Evolutionary conservation across 352 stramenopile genomes (phyloP).

Genomic region (Pythium folliculosum): DNA sequence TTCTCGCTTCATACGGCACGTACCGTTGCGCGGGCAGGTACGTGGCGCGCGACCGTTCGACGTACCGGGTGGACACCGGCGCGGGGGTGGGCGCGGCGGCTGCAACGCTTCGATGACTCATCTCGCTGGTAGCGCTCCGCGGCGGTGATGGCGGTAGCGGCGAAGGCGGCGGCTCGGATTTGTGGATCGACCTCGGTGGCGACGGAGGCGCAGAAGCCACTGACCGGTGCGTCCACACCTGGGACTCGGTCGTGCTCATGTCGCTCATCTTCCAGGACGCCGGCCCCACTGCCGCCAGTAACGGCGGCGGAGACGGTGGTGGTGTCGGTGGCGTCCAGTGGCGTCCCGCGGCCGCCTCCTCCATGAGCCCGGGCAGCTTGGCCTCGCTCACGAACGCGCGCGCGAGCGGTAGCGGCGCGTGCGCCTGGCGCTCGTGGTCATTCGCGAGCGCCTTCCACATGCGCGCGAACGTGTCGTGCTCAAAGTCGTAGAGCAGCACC

Average conservation of each 20-base stretch:
- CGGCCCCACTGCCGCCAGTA: not conserved
- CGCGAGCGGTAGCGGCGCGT: constrained; percentile 7
- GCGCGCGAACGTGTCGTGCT: constrained; percentile 9
- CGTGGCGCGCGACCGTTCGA: too few species aligned
- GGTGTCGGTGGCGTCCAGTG: not conserved
- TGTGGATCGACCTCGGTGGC: not conserved
- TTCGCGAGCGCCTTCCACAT: constrained; percentile 9
- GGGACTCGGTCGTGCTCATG: constrained; percentile 9
- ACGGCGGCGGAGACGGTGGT: too few species aligned
- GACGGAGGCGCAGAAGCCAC: not conserved
- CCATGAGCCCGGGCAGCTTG: constrained; percentile 11
- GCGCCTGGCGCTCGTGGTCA: not conserved
- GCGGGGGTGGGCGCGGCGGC: too few species aligned
- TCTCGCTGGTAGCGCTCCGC: not conserved
- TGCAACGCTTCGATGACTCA: not conserved
- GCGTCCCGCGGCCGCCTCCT: not conserved
- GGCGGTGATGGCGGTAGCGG: not conserved
- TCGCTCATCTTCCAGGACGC: not conserved
- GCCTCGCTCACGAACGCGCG: constrained; percentile 15
- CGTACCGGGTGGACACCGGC: too few species aligned
- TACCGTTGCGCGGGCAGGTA: not conserved
- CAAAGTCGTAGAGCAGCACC: constrained; percentile 21
- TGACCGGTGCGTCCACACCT: not conserved
- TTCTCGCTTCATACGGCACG: not conserved
- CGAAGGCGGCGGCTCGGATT: constrained; percentile 1